Evolutionary conservation across 192 early-diverging fungal species (phyloP).

Genomic region (Pecoramyces ruminantium): DNA sequence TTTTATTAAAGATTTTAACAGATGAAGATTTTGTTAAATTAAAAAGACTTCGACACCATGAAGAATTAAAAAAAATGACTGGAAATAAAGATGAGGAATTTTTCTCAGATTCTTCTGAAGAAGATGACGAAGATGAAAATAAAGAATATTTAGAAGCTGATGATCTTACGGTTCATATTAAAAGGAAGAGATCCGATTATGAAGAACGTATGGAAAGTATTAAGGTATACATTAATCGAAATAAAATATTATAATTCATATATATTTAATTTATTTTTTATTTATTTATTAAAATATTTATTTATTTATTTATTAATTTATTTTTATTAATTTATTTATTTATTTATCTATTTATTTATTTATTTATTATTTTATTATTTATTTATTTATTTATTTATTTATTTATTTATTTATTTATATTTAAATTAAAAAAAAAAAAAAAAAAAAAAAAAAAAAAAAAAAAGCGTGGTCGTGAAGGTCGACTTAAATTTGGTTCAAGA

Average conservation of each 20-base stretch:
- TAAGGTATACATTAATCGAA: constrained; percentile 18
- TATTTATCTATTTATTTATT: no score
- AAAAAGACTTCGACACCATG: constrained; percentile 48
- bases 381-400: no score
- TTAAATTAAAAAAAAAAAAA: no score
- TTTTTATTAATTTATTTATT: no score
- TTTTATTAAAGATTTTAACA: constrained; percentile 75
- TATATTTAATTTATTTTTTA: no score
- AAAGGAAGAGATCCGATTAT: constrained; percentile 78
- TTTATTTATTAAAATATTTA: no score
- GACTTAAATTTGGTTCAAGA: constrained; percentile 68
- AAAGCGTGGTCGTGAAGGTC: constrained; percentile 60
- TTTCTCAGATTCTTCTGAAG: constrained; percentile 1
- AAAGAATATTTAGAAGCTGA: constrained; percentile 15
- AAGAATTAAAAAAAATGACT: constrained; percentile 34
- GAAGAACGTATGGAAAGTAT: constrained; percentile 78
- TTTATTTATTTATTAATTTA: no score
- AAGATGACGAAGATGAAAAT: constrained; percentile 15
- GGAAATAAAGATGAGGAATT: constrained; percentile 8
- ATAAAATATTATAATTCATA: no score
- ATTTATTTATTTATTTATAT: no score
- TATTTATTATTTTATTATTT: not conserved
- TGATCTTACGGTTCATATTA: constrained; percentile 38
- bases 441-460: no score
- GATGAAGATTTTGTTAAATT: constrained; percentile 82